Percentiles rank a stretch among this genome's conserved stretches.
Conservation (phyloP, 495 filamentous ascomycete species). For the Xylaria sp. region DNA sequence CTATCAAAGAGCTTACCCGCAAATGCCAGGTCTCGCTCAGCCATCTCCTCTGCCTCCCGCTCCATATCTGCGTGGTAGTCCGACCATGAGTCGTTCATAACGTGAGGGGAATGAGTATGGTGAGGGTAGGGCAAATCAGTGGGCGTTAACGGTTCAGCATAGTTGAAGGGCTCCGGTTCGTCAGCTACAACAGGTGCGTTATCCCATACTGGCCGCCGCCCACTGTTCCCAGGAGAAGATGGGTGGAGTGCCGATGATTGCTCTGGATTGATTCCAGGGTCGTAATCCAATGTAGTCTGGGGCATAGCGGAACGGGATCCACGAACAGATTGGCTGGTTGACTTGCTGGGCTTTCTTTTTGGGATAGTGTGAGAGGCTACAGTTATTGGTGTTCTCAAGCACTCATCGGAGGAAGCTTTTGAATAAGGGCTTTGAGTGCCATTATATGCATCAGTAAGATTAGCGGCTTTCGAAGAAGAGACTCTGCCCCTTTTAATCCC, state of each 20-base stretch:
- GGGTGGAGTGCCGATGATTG: neutral
- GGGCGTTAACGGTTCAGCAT: conserved; percentile 23
- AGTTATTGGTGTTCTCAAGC: neutral
- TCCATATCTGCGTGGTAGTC: conserved; percentile 13
- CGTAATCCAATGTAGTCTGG: neutral
- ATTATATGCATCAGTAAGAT: neutral
- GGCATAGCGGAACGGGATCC: neutral
- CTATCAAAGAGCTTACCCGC: conserved; percentile 36
- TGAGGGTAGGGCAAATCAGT: conserved; percentile 19
- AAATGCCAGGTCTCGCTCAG: conserved; percentile 32
- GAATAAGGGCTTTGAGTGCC: neutral
- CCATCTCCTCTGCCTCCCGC: conserved; percentile 23
- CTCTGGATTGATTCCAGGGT: neutral
- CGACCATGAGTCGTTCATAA: conserved; percentile 21
- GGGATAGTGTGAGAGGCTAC: too few species aligned
- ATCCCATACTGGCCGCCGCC: neutral
- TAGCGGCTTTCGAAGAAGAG: neutral
- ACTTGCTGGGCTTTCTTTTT: neutral
- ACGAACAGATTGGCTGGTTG: neutral
- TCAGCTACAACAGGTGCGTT: neutral
- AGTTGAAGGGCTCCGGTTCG: conserved; percentile 2
- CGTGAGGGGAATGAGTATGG: neutral
- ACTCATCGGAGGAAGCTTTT: neutral
- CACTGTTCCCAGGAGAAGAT: neutral
- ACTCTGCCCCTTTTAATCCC: neutral